Base-by-base conservation (phyloP, 257 asterid species). In the Pogostemon cablin region DNA sequence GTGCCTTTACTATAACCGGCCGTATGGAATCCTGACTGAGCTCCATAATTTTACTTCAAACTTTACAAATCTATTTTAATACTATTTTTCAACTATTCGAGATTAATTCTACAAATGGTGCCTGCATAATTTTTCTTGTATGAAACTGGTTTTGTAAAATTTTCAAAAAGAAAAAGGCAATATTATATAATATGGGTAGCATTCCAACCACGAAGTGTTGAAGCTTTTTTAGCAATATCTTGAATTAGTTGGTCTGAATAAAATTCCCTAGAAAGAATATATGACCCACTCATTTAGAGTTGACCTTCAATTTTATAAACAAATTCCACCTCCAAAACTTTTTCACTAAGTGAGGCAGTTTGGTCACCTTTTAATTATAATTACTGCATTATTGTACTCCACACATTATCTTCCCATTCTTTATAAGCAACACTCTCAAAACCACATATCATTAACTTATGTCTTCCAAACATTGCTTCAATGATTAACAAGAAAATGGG, bases 321-420 rank as follows among this genome's bases (percentile, higher is more conserved):
- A 3, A 2, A 7, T 15, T 4, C 55, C 61, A 73, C 71, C 11
- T 7, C 25, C 11, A 17, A 2, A 25, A 74, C 9, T 60, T 65
- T 34, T 53, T 55, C 68, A 58, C 56, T 6, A 61, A 60, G 54
- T 60, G 69, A 47, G 66, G 34, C 4, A 10, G 25, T 60, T 25
- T 15, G 56, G 61, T 20, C 12, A 32, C 54, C 41, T 52, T 53
- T 47, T 42, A 58, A 38, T 61, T 53, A 55, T 43, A 55, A 37
- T 40, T 69, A 17, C 66, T 71, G 63, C 72, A 39, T 56, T 68
- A 25, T 56, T 68, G 41, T 32, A 32, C 64, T 48, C 76, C 80
- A 63, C 48, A 55, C 48, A 8, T 61, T 47, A 50, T 34, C 56
- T 72, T 50, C 2, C 34, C 41, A 55, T 40, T 53, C 3, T 56